These are phyloP conservation scores for Dictyostelium citrinum DNA, from an alignment of 78 protist species.

Conservation along the genomic window DNA sequence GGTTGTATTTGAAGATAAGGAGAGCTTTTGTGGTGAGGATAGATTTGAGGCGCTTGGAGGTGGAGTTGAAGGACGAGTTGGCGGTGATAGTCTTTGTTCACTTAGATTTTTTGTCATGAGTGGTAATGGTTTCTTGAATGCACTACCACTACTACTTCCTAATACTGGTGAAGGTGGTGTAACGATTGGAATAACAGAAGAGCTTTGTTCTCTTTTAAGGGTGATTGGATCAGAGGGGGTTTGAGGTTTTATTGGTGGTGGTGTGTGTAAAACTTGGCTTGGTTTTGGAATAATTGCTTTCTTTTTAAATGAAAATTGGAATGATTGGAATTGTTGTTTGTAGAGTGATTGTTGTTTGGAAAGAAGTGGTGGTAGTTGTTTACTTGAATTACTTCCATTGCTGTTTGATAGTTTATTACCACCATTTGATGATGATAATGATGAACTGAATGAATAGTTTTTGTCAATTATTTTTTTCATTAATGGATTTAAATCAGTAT, in stretches of 20 bases:
- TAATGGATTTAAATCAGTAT: not conserved
- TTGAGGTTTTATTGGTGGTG: not conserved
- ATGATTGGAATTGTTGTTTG: not conserved
- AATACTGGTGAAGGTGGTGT: slow-evolving; percentile 18
- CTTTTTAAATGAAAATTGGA: slow-evolving; percentile 25
- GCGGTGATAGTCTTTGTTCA: slow-evolving; percentile 7
- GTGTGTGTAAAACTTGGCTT: not conserved
- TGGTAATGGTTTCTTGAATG: not conserved
- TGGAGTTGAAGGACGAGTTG: slow-evolving; percentile 26
- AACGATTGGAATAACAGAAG: not conserved
- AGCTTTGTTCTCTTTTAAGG: not conserved
- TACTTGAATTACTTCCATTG: not conserved
- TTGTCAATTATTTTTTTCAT: slow-evolving; percentile 16
- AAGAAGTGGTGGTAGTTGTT: too few species aligned
- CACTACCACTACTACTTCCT: not conserved
- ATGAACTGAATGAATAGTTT: not conserved
- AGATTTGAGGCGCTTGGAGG: slow-evolving; percentile 1
- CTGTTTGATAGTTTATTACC: not conserved
- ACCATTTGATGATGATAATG: not conserved
- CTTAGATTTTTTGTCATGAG: not conserved
- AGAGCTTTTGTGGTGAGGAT: not conserved
- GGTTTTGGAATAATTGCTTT: not conserved
- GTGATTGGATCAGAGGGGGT: not conserved
- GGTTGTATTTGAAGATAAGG: not conserved
- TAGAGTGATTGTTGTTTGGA: not conserved